phyloP scores from a whole-genome alignment of 371 early-diverging fungal genomes.

The Chytridium lagenaria region DNA sequence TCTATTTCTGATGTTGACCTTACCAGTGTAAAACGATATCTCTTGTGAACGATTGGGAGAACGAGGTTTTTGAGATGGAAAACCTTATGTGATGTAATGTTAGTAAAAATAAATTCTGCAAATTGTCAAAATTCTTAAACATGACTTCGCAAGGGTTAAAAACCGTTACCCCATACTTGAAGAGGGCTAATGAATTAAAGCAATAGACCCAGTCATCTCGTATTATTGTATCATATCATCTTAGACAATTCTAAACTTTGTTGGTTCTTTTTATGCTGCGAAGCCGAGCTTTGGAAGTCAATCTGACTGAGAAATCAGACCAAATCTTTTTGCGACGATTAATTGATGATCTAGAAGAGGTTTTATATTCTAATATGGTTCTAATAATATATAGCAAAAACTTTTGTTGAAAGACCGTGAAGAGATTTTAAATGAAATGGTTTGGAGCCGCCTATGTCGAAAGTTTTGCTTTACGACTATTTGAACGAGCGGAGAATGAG shows the following conservation, averaged over 20 bases:
- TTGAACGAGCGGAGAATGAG: conserved; percentile 89
- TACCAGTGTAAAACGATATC: neutral
- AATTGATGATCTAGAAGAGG: conserved; percentile 80
- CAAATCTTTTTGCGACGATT: conserved; percentile 70
- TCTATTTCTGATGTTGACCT: too few relatives aligned
- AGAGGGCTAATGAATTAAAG: conserved; percentile 41
- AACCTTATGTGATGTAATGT: neutral
- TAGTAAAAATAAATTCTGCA: neutral
- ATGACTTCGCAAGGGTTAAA: too few relatives aligned
- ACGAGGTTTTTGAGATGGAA: neutral
- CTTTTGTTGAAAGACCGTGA: conserved; percentile 66
- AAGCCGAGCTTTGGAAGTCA: conserved; percentile 73
- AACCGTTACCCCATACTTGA: neutral
- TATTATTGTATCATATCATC: conserved; percentile 69
- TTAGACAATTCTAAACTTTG: too few relatives aligned
- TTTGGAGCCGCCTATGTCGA: conserved; percentile 85
- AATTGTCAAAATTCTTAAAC: neutral
- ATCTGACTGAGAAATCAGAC: conserved; percentile 62
- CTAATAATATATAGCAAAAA: conserved; percentile 66
- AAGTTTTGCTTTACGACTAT: conserved; percentile 90
- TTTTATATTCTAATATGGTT: conserved; percentile 32
- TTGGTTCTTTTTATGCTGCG: conserved; percentile 89
- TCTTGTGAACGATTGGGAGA: neutral
- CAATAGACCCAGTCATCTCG: conserved; percentile 82
- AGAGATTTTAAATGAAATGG: conserved; percentile 77